Base-by-base conservation (phyloP, 2,329 filamentous ascomycete genomes). In the Truncatella angustata region DNA sequence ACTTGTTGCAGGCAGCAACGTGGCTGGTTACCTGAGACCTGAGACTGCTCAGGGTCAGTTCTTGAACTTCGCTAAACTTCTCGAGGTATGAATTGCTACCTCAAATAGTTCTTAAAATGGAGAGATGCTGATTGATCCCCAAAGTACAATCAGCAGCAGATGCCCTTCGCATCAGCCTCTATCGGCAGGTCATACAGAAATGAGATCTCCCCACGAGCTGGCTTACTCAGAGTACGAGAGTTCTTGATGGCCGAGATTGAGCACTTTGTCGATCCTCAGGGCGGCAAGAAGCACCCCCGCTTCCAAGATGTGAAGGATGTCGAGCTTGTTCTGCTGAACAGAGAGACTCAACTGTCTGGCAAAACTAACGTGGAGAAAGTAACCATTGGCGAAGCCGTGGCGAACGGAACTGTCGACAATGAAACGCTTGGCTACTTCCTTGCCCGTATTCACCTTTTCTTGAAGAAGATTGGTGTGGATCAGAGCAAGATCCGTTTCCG, bases 231-330 rank as follows among this genome's bases (percentile, higher is more conserved):
- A 62, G 94, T 99, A 39, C 90, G 94, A 63, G 94, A 99, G 71
- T 97, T 99, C 75, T 75, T 97, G 63, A 97, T 99, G 94, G 94
- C 93, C 21, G 94, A 99, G 74, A 96, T 99, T 62, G 94, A 99
- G 77, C 94, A 99, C 72, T 99, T 90, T 67, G 94, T 99, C 60
- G 94, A 99, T 65, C 94, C 94, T 10, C 80, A 94, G 65, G 85
- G 91, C 66, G 91, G 91, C 73, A 99, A 99, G 84, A 95, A 94
- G 75, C 94, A 99, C 70, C 74, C 81, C 49, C 88, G 92, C 52
- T 99, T 99, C 73, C 73, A 84, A 42, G 90, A 96, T 64, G 86
- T 99, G 54, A 86, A 90, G 66, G 78, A 96, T 61, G 74, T 94
- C 43, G 87, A 96, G 75, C 80, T 99, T 53, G 83, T 87, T 50